Percentiles rank a stretch among this genome's conserved stretches.
These are phyloP conservation scores for Microbotryum lychnidis-dioicae DNA, from an alignment of 1,284 basidiomycete genomes.

Conservation along the genomic window DNA sequence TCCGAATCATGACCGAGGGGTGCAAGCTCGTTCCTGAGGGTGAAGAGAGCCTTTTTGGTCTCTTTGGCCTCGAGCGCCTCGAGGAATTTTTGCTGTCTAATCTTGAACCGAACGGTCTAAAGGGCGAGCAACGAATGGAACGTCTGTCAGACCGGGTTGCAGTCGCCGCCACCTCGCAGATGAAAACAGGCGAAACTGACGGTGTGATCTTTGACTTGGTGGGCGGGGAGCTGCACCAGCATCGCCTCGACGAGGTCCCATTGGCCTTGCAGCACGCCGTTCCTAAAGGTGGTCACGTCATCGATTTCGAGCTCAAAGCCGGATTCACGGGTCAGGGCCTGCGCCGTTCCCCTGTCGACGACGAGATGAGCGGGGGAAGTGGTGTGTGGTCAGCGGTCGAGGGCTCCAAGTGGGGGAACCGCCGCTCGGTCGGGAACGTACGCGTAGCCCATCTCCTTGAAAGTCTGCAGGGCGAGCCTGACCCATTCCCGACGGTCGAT, in stretches of 20 bases:
- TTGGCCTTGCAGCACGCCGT: conserved; percentile 68
- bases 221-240: conserved; percentile 46
- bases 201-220: conserved; percentile 27
- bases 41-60: conserved; percentile 71
- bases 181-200: conserved; percentile 2
- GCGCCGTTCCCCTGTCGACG: conserved; percentile 67
- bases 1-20: conserved; percentile 67
- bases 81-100: conserved; percentile 91
- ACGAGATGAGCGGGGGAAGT: not conserved
- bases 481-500: conserved; percentile 87
- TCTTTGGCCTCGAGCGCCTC: conserved; percentile 80
- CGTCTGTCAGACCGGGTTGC: not conserved
- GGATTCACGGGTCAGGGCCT: conserved; percentile 81
- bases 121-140: conserved; percentile 8
- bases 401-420: not conserved
- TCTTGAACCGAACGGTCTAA: conserved; percentile 70
- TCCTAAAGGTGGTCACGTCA: conserved; percentile 70
- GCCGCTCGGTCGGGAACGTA: conserved; percentile 47
- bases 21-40: conserved; percentile 78
- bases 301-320: conserved; percentile 76
- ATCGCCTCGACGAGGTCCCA: conserved; percentile 75
- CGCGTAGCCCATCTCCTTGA: conserved; percentile 88
- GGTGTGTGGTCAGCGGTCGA: too few relatives aligned
- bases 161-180: not conserved
- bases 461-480: conserved; percentile 76